Conservation (phyloP, 371 early-diverging fungal species). For the Sporodiniella umbellata region DNA sequence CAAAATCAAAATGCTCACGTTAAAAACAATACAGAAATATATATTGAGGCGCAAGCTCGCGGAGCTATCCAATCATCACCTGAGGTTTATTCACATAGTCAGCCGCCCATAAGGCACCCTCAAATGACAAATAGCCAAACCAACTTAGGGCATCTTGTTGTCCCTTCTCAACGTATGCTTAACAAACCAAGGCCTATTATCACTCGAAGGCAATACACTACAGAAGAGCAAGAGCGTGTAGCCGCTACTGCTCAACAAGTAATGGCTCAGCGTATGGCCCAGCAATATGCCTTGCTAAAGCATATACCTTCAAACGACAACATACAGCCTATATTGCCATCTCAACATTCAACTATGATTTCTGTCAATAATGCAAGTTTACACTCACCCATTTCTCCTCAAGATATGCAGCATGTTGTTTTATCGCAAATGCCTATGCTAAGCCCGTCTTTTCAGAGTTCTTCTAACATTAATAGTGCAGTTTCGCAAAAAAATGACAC, state of each 20-base stretch:
- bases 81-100: background rate
- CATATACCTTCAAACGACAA: background rate
- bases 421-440: conserved; percentile 14
- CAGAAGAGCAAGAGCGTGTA: conserved; percentile 13
- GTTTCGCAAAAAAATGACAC: background rate
- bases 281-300: conserved; percentile 14
- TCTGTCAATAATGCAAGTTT: conserved; percentile 1
- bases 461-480: background rate
- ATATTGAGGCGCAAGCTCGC: too few species aligned
- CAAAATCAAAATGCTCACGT: background rate
- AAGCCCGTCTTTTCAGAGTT: too few species aligned
- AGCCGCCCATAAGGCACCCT: background rate
- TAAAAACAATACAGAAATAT: background rate
- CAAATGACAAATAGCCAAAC: conserved; percentile 7
- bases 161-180: conserved; percentile 16
- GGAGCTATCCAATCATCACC: background rate
- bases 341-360: background rate
- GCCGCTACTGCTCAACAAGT: conserved; percentile 20
- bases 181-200: background rate
- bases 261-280: conserved; percentile 25
- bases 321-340: background rate
- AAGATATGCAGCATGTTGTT: conserved; percentile 18
- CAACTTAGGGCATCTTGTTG: conserved; percentile 13
- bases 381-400: conserved; percentile 1
- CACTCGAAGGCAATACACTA: background rate